Conservation (phyloP, 495 filamentous ascomycete species). For the Xylaria curta region DNA sequence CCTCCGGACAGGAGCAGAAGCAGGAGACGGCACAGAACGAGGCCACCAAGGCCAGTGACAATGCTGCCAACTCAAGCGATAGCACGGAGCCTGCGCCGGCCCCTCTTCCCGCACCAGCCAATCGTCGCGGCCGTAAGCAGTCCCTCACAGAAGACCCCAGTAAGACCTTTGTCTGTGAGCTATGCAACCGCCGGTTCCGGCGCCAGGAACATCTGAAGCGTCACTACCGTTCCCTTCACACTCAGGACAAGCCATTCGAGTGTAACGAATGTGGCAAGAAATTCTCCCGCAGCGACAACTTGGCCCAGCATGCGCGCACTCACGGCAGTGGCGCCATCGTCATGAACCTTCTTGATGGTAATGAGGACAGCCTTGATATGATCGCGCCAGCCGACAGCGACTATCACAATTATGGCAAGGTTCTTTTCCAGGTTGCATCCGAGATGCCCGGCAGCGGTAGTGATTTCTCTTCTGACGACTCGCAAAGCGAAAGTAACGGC, state of each 20-base stretch:
- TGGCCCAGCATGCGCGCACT: constrained; percentile 93
- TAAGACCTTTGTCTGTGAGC: constrained; percentile 96
- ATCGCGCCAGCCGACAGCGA: constrained; percentile 63
- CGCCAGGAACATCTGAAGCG: constrained; percentile 99
- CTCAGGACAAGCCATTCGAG: constrained; percentile 97
- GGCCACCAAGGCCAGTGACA: constrained; percentile 31
- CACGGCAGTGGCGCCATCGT: constrained; percentile 89
- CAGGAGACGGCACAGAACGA: constrained; percentile 44
- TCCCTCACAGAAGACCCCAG: constrained; percentile 97
- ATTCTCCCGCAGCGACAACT: constrained; percentile 97
- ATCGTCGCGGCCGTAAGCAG: constrained; percentile 97
- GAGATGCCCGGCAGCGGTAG: constrained; percentile 66
- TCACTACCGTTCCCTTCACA: constrained; percentile 98
- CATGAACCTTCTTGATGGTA: constrained; percentile 82
- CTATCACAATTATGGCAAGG: constrained; percentile 66
- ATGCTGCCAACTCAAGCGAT: constrained; percentile 36
- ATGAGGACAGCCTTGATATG: constrained; percentile 52
- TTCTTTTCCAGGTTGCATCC: constrained; percentile 77
- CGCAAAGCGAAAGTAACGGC: constrained; percentile 56
- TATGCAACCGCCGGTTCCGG: constrained; percentile 96
- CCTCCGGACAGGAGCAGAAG: constrained; percentile 47
- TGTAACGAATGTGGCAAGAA: constrained; percentile 98
- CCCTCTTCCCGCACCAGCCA: constrained; percentile 68
- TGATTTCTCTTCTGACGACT: constrained; percentile 61
- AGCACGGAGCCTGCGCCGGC: constrained; percentile 39